Base-by-base conservation (phyloP, 805 yeast species). In the Candida schatavii region DNA sequence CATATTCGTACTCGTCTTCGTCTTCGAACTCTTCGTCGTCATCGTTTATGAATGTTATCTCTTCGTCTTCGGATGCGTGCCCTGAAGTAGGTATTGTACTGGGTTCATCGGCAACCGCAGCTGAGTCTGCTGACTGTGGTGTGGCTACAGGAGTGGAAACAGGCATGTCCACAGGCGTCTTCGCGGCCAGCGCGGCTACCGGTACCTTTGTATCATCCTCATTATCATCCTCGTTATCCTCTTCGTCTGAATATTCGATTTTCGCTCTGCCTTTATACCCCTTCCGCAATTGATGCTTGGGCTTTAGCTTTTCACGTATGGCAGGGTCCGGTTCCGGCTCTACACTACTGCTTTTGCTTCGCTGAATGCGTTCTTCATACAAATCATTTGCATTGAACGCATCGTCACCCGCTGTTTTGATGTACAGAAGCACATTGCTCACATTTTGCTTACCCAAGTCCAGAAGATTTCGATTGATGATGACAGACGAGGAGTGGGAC, bases 1-100 rank as follows among this genome's bases (percentile, higher is more conserved):
- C 70, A 48, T 72, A 66, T 32, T 72, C 78, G 28, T 66, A 67
- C 28, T 62, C 69, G 14, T 62, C 63, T 18, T 59, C 58, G 17
- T 49, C 55, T 1, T 60, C 67, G 13, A 63, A 64, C 15, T 60
- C 68, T 14, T 47, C 49, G 10, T 19, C 17, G 26, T 27, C 33
- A 9, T 30, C 42, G 19, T 32, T 41, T n/a, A 36, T 38, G 23
- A 39, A 30, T 34, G 35, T 35, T 25, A 15, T 34, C 21, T 40
- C 37, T 11, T 27, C 36, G 18, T 44, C 42, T 30, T 32, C 41
- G 33, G 41, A 36, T 26, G 45, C 46, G 29, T 17, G 47, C 47
- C 26, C 35, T 14, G 30, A 32, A 18, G 23, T 27, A 18, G 27
- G 27, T 7, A 11, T 23, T 7, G 27, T 23, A 11, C 11, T 23